A percentile compares a stretch with the other conserved stretches of the same genome.
Conservation (phyloP, 768 basidiomycete genomes). For the Tulasnella sp. region DNA sequence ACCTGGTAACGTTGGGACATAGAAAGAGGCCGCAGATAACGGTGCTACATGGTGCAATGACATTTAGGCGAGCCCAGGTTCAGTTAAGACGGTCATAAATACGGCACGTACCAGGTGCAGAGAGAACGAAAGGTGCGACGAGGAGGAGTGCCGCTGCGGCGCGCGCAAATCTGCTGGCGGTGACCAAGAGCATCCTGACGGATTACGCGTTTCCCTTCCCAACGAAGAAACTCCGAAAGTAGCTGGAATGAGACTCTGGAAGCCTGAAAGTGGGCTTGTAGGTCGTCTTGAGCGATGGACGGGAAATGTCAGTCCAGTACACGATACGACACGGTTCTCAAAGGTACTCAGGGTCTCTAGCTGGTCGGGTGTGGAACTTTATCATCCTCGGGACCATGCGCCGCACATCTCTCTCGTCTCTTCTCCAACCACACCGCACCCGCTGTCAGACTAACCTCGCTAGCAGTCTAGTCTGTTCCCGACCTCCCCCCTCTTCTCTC, state of each 20-base stretch:
- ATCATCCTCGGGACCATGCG: no score
- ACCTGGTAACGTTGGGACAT: slow-evolving; percentile 63
- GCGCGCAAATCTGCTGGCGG: slow-evolving; percentile 6
- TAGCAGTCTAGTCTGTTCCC: no score
- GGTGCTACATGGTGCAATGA: neutral
- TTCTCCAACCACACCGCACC: no score
- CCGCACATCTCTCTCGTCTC: no score
- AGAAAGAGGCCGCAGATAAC: slow-evolving; percentile 62
- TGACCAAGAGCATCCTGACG: neutral
- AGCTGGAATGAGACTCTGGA: neutral
- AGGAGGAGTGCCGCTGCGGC: neutral
- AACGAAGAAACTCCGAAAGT: neutral
- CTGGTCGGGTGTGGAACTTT: no score
- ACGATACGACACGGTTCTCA: neutral
- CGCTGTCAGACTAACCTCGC: no score
- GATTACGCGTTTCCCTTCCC: neutral
- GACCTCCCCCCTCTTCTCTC: no score
- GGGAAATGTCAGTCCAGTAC: slow-evolving; percentile 2
- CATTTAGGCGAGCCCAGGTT: neutral
- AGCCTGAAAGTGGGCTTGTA: neutral
- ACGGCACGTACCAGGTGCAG: neutral
- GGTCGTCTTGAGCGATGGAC: neutral
- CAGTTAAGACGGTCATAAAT: neutral
- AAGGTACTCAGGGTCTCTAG: no score
- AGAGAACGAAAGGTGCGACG: slow-evolving; percentile 1